Evolutionary conservation across 441 rosid species (phyloP), one percentile per base, ranked within the genome.

Genomic region (Melastoma candidum): DNA sequence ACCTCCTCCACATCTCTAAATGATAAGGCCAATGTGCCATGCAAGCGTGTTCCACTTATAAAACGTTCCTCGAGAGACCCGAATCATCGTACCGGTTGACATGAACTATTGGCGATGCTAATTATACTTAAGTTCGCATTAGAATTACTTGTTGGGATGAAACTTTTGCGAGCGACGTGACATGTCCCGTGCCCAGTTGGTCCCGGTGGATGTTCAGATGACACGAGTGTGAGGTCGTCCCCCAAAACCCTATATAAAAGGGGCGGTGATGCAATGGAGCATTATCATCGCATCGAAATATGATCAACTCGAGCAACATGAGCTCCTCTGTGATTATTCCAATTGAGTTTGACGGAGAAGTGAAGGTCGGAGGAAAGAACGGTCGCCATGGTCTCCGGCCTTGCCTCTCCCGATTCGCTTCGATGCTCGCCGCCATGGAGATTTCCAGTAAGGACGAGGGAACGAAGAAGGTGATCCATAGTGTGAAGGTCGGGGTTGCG

Each of bases 401-500:
- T 49, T 61, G 54, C 46, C 60, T 59, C 48, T 53, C 7, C 60
- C 41, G 54, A 13, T 4, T 51, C 2, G 12, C 63, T 47, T 43
- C 57, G 5, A 61, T 57, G 44, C 41, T 74, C 2, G 71, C 63
- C 54, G 43, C 44, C 24, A 24, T 17, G 12, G 26, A 11, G 14
- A 61, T 53, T 54, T 58, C n/a, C 11, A 49, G 13, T 8, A 59
- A 58, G 51, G 49, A 61, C 12, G 72, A 59, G 41, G 7, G 1
- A 7, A 45, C 46, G 58, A 81, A 77, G 47, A 76, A 60, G 59
- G 27, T 62, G 26, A 64, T 73, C 12, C 93, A 84, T 13, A 68
- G 86, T 47, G 3, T 77, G 46, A 81, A 84, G 56, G 88, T 79
- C 45, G 93, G 84, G 57, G 48, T 77, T 24, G 79, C 93, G 44